Evolutionary conservation across 2,329 filamentous ascomycete genomes (phyloP).

Genomic region (Macrophomina pseudophaseolina): DNA sequence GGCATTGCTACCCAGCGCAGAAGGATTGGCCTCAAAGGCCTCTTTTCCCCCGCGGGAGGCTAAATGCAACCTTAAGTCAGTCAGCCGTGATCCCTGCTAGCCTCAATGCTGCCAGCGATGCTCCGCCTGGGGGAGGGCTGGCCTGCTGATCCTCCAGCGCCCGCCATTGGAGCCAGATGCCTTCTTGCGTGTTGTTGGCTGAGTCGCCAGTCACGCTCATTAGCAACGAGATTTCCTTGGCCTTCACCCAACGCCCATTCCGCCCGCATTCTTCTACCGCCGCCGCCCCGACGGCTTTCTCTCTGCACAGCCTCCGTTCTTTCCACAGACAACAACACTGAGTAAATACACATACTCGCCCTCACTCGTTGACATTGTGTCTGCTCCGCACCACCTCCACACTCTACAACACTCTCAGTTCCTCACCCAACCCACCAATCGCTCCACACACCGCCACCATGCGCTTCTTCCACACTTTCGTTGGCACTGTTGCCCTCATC

Average conservation of each 20-base stretch:
- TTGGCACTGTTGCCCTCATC: slow-evolving; percentile 48
- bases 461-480: slow-evolving; percentile 56
- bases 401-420: neutral
- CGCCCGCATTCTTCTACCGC: slow-evolving; percentile 16
- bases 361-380: neutral
- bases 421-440: slow-evolving; percentile 24
- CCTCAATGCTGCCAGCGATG: neutral
- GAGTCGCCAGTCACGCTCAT: slow-evolving; percentile 21
- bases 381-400: neutral
- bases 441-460: slow-evolving; percentile 44
- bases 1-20: neutral
- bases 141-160: slow-evolving; percentile 15
- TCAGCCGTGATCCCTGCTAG: slow-evolving; percentile 12
- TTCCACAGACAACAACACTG: slow-evolving; percentile 12
- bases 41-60: slow-evolving; percentile 24
- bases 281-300: neutral
- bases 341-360: slow-evolving; percentile 15
- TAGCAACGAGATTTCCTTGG: slow-evolving; percentile 22
- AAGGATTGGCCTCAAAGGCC: slow-evolving; percentile 6
- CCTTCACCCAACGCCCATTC: slow-evolving; percentile 12
- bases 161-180: slow-evolving; percentile 9
- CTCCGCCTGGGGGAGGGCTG: slow-evolving; percentile 10
- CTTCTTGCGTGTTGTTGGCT: slow-evolving; percentile 6
- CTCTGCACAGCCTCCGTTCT: slow-evolving; percentile 6
- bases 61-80: slow-evolving; percentile 23